Conservation (phyloP, 352 stramenopile species). For the Phytopythium litorale region DNA sequence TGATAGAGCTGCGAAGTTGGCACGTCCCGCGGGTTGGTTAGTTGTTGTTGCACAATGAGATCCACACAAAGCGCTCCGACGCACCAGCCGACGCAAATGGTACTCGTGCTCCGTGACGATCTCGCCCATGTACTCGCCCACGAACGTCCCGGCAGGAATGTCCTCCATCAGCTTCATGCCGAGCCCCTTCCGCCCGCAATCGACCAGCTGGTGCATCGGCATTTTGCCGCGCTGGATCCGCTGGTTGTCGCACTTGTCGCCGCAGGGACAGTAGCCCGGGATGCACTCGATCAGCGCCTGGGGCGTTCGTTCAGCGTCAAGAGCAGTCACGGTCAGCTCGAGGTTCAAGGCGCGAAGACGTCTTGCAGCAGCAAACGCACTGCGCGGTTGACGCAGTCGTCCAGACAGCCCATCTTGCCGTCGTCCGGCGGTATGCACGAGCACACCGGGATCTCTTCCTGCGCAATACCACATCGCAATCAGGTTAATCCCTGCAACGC, state of each 20-base stretch:
- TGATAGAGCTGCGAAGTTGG: constrained; percentile 52
- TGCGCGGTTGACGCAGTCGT: constrained; percentile 75
- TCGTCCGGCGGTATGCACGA: constrained; percentile 33
- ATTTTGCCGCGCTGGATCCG: constrained; percentile 65
- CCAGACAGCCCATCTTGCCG: constrained; percentile 47
- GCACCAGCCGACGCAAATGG: constrained; percentile 65
- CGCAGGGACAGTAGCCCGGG: constrained; percentile 51
- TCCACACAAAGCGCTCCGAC: constrained; percentile 5
- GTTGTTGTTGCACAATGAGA: neutral
- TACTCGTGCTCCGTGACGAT: constrained; percentile 85
- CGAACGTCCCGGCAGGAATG: constrained; percentile 56
- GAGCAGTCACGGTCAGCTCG: neutral
- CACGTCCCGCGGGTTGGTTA: constrained; percentile 1
- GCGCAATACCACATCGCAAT: neutral
- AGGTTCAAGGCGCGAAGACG: neutral
- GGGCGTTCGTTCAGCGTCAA: neutral
- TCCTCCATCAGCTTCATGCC: constrained; percentile 45
- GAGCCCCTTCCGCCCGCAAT: constrained; percentile 63
- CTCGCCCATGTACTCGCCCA: constrained; percentile 83
- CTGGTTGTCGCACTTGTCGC: constrained; percentile 68
- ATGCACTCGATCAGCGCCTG: constrained; percentile 72
- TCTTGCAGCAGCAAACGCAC: constrained; percentile 16
- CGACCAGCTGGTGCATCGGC: constrained; percentile 42
- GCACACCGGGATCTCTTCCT: constrained; percentile 74
- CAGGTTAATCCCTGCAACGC: constrained; percentile 1